Conservation (phyloP, 176 grass and related monocot species). For the Eleusine indica region DNA sequence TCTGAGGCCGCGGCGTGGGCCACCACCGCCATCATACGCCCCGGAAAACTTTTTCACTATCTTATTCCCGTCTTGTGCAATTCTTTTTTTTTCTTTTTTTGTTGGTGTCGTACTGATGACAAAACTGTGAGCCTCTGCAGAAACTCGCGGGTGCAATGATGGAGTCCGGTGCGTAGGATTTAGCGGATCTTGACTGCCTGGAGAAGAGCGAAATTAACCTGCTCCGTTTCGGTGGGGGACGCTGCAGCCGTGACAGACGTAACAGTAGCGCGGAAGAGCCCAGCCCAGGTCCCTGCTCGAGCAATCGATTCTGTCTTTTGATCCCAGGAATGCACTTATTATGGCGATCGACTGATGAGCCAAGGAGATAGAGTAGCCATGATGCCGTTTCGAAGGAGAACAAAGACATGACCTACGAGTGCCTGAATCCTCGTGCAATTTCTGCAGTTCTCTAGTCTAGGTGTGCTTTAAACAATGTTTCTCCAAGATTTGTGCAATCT, state of each 20-base stretch:
- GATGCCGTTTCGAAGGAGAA: conserved; percentile 5
- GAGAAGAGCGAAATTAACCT: background rate
- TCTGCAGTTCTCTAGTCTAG: background rate
- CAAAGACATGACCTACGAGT: background rate
- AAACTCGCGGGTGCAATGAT: conserved; percentile 50
- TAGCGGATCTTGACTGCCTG: conserved; percentile 52
- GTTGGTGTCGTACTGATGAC: conserved; percentile 29
- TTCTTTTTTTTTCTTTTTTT: background rate
- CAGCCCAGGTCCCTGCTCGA: background rate
- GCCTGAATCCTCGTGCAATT: background rate
- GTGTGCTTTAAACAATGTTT: conserved; percentile 11
- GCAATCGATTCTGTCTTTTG: conserved; percentile 27
- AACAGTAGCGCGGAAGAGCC: background rate
- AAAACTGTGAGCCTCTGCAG: conserved; percentile 40
- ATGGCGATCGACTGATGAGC: background rate
- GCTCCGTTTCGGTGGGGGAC: conserved; percentile 8
- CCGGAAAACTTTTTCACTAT: background rate
- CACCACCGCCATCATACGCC: conserved; percentile 31
- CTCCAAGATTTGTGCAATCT: conserved; percentile 18
- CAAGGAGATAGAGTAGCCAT: background rate
- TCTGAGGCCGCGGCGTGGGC: conserved; percentile 31
- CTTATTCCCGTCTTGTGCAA: too few relatives aligned
- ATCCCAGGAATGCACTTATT: conserved; percentile 10
- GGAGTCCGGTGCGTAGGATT: conserved; percentile 40
- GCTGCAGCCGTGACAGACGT: background rate